phyloP scores from a whole-genome alignment of 1,284 basidiomycete species.

The Pyrrhoderma lamaoense region DNA sequence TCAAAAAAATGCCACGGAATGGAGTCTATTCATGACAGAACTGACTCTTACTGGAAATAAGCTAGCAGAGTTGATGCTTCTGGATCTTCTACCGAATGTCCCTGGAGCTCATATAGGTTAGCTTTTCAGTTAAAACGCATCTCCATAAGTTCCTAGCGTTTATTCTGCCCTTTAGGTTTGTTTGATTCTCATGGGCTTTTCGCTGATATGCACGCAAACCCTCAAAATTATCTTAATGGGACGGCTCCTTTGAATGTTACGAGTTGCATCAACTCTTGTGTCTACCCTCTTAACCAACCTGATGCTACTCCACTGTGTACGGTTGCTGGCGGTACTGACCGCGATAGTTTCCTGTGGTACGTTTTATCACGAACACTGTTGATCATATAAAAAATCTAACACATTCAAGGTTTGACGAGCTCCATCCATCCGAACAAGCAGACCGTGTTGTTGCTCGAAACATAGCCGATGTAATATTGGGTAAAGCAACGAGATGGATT shows the following conservation, averaged over 20 bases:
- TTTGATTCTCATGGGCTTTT: not conserved
- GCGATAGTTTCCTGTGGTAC: slow-evolving; percentile 31
- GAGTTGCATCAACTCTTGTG: slow-evolving; percentile 26
- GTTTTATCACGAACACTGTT: not conserved
- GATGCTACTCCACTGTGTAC: slow-evolving; percentile 22
- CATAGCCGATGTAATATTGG: slow-evolving; percentile 24
- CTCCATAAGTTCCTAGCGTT: not conserved
- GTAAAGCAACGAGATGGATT: slow-evolving; percentile 22
- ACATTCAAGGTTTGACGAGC: slow-evolving; percentile 22
- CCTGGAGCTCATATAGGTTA: slow-evolving; percentile 33
- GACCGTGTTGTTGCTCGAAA: slow-evolving; percentile 28
- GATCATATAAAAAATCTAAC: not conserved
- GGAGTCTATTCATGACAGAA: slow-evolving; percentile 33
- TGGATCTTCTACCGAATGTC: slow-evolving; percentile 26
- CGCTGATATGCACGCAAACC: too few relatives aligned
- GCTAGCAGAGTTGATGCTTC: slow-evolving; percentile 29
- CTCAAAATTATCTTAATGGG: too few relatives aligned
- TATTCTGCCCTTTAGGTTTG: not conserved
- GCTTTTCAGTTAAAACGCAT: slow-evolving; percentile 8
- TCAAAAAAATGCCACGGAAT: slow-evolving; percentile 33
- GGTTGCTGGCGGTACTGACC: slow-evolving; percentile 23
- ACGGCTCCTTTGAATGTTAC: slow-evolving; percentile 29
- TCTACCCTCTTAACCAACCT: slow-evolving; percentile 22
- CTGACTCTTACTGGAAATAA: slow-evolving; percentile 30
- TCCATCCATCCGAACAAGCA: slow-evolving; percentile 28